phyloP scores from a whole-genome alignment of 2,329 filamentous ascomycete species.

The Sarocladium strictum region DNA sequence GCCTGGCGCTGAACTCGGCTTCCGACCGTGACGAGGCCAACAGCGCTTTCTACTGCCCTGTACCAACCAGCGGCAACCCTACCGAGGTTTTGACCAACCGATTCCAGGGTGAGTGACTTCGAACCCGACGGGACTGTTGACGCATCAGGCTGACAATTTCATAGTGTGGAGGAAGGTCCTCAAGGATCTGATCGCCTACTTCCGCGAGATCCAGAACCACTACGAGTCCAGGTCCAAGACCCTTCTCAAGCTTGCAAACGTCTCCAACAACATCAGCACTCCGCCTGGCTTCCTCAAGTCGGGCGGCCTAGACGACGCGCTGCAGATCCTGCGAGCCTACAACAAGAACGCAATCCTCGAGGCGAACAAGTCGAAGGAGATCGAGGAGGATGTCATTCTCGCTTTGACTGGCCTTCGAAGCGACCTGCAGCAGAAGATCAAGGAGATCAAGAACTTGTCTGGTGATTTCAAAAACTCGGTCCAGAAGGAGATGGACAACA shows the following conservation, averaged over 20 bases:
- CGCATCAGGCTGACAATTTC: not conserved
- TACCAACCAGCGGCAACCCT: slow-evolving; percentile 80
- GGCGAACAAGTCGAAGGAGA: slow-evolving; percentile 81
- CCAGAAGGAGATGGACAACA: slow-evolving; percentile 87
- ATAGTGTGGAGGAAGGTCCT: slow-evolving; percentile 90
- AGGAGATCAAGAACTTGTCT: slow-evolving; percentile 91
- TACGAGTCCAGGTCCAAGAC: slow-evolving; percentile 84
- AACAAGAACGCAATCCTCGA: slow-evolving; percentile 76
- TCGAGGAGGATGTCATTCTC: slow-evolving; percentile 85
- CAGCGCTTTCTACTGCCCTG: slow-evolving; percentile 83
- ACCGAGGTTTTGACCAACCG: slow-evolving; percentile 82
- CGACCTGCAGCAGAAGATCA: slow-evolving; percentile 92
- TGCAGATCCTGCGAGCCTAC: slow-evolving; percentile 72
- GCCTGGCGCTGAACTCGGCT: slow-evolving; percentile 65
- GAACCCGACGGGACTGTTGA: too few relatives aligned
- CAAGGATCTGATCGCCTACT: slow-evolving; percentile 91
- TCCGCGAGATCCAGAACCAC: slow-evolving; percentile 82
- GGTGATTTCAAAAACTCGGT: slow-evolving; percentile 97
- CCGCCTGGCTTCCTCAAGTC: slow-evolving; percentile 72
- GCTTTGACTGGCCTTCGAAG: slow-evolving; percentile 79
- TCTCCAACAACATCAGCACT: slow-evolving; percentile 72
- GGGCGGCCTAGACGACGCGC: slow-evolving; percentile 82
- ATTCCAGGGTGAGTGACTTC: slow-evolving; percentile 70
- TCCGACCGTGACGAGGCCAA: slow-evolving; percentile 64
- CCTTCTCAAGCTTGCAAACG: slow-evolving; percentile 73